Conservation (phyloP, 805 yeast species). For the Kuraishia hungarica region DNA sequence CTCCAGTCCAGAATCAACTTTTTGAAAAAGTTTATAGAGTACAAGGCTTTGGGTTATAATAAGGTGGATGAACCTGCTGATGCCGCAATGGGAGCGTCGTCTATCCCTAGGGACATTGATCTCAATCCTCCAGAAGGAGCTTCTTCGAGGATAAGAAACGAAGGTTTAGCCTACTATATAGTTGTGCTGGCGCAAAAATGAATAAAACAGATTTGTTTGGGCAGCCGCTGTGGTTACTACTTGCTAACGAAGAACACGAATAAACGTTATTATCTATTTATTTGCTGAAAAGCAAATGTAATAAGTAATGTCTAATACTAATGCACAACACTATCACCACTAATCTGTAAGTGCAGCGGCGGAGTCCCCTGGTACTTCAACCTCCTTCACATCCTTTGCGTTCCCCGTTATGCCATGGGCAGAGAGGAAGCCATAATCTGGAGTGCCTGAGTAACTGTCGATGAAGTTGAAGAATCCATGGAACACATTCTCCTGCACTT, state of each 20-base stretch:
- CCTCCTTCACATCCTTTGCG: conserved; percentile 14
- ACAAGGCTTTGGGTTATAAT: conserved; percentile 10
- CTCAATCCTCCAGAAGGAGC: background rate
- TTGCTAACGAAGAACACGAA: background rate
- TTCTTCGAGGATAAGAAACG: conserved; percentile 9
- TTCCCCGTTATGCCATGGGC: conserved; percentile 27
- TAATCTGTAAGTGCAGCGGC: background rate
- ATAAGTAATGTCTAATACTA: background rate
- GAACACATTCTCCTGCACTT: conserved; percentile 77
- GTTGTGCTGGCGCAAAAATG: conserved; percentile 17
- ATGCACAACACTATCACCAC: background rate
- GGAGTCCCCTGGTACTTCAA: conserved; percentile 9
- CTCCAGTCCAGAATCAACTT: conserved; percentile 10
- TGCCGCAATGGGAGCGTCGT: conserved; percentile 3
- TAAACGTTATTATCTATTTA: background rate
- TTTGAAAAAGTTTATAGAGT: conserved; percentile 21
- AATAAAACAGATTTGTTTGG: background rate
- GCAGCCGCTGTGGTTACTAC: background rate
- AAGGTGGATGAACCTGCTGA: conserved; percentile 14
- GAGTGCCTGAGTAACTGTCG: conserved; percentile 69
- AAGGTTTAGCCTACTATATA: conserved; percentile 16
- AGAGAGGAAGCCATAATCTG: conserved; percentile 51
- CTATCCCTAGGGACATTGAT: background rate
- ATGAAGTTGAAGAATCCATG: conserved; percentile 88
- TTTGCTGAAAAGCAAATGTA: background rate